Evolutionary conservation across 2,329 filamentous ascomycete genomes (phyloP), one percentile per base, ranked within the genome.

Genomic region (Colletotrichum sidae): DNA sequence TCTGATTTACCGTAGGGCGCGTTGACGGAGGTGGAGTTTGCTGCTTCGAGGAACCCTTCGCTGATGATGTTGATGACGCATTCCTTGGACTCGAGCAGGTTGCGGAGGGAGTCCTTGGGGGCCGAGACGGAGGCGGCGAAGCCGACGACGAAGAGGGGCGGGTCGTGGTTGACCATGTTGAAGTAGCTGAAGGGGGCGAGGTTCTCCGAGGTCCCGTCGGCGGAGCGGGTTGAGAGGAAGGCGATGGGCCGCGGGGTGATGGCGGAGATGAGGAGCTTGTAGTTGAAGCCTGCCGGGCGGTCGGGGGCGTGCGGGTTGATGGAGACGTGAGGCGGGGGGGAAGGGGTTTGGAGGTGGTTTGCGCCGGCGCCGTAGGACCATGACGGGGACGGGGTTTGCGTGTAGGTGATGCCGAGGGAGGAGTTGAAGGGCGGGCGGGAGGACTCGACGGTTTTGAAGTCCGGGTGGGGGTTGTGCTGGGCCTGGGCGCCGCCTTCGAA

Each of bases 161-260:
- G 95, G 75, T 97, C 94, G 75, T 96, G 92, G 76, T 88, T 89
- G 70, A 97, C 84, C 68, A 97, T 78, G 75, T 93, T 91, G 76
- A 94, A 93, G 81, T 96, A 97, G 73, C 88, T 92, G 77, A 96
- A 97, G 0, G 94, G 94, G 0, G 94, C 93, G 2, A 97, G 84
- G 78, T 97, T 98, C 17, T 45, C 42, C 13, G 75, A 83, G 47
- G 62, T 76, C 25, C 92, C 92, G 72, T 94, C 90, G 4, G 77
- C 71, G 25, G 82, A 81, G 57, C 78, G 75, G 9, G 88, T 87
- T 65, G 84, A 87, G 38, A 90, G 74, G 75, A 90, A 86, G 56
- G 86, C 88, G 73, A 97, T 90, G 11, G 95, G 95, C 11, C 95
- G 88, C 1, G 95, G 95, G 13, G 94, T 86, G 70, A 97, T 88